Conservation (phyloP, 1,284 basidiomycete genomes). For the Phellopilus nigrolimitatus region DNA sequence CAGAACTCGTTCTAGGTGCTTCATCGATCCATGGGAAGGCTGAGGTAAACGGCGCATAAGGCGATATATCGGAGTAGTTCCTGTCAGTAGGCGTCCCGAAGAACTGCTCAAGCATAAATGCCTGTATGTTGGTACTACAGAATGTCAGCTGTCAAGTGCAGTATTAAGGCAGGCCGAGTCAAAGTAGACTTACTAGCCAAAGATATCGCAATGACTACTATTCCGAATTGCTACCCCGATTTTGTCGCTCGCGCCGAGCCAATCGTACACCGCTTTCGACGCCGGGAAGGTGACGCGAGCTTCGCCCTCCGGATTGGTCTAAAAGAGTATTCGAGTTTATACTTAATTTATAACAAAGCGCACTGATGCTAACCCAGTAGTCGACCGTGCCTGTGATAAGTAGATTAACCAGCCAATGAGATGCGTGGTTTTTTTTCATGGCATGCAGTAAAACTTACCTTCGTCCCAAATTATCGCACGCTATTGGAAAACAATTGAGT, state of each 20-base stretch:
- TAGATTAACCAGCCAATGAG: not conserved
- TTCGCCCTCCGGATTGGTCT: slow-evolving; percentile 25
- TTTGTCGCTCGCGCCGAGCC: slow-evolving; percentile 24
- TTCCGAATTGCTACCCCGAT: slow-evolving; percentile 26
- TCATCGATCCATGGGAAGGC: slow-evolving; percentile 14
- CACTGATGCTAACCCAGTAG: slow-evolving; percentile 19
- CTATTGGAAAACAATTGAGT: not conserved
- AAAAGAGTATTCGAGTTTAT: not conserved
- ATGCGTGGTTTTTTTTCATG: not conserved
- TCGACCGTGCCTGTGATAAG: slow-evolving; percentile 18
- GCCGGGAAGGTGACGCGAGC: slow-evolving; percentile 26
- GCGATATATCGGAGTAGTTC: slow-evolving; percentile 17
- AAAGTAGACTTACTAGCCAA: slow-evolving; percentile 27
- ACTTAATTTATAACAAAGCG: not conserved
- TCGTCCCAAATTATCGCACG: slow-evolving; percentile 22
- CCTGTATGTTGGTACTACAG: slow-evolving; percentile 16
- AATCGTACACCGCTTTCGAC: slow-evolving; percentile 24
- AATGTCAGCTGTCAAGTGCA: not conserved
- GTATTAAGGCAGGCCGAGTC: not conserved
- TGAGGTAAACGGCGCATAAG: slow-evolving; percentile 3
- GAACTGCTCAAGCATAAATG: slow-evolving; percentile 18
- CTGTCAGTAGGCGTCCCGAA: slow-evolving; percentile 16
- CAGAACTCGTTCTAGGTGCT: not conserved
- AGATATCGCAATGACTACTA: slow-evolving; percentile 25
- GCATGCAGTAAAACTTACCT: slow-evolving; percentile 9